Evolutionary conservation across 345 rosid genomes (phyloP), one percentile per base, ranked within the genome.

Genomic region (Ailanthus altissimus): DNA sequence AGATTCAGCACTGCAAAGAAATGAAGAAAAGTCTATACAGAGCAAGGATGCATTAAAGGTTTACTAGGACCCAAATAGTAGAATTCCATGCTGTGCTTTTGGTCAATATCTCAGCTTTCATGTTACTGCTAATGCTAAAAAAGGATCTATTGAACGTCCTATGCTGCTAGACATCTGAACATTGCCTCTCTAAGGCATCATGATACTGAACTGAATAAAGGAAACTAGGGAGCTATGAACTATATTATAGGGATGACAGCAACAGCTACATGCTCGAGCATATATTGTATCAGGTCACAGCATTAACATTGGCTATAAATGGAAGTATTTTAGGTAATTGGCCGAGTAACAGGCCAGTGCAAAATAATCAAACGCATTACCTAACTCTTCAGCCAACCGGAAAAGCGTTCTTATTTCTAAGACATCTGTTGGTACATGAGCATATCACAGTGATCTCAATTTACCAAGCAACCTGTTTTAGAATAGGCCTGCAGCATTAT

Each of bases 361-460:
- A 70, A 14, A 20, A 9, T 4, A 46, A 15, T 47, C 70, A 42
- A 68, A 69, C 25, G 38, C 54, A 14, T 51, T 56, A 54, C 50
- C 46, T 42, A 42, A 58, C 10, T n/a, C 36, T 21, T 42, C 9
- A 58, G 66, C 67, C 57, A 73, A 60, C 40, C 67, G 59, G 66
- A 72, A 25, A 72, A 54, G 75, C 21, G 54, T 25, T 58, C 12
- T 40, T 47, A 73, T 8, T n/a, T 59, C 43, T 61, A 73, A 20
- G 58, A 74, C 36, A 60, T 26, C 66, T 12, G 13, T 60, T 23
- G 25, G 36, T 8, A 13, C 16, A 73, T 1, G 8, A 25, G 40
- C 50, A 42, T 3, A 47, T 25, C 16, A 3, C 25, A 47, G 12
- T 43, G 61, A 61, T 49, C 46, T 2, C 68, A 59, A 49, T 49